Evolutionary conservation across 1,284 basidiomycete genomes (phyloP).

Genomic region (Peniophora sp.): DNA sequence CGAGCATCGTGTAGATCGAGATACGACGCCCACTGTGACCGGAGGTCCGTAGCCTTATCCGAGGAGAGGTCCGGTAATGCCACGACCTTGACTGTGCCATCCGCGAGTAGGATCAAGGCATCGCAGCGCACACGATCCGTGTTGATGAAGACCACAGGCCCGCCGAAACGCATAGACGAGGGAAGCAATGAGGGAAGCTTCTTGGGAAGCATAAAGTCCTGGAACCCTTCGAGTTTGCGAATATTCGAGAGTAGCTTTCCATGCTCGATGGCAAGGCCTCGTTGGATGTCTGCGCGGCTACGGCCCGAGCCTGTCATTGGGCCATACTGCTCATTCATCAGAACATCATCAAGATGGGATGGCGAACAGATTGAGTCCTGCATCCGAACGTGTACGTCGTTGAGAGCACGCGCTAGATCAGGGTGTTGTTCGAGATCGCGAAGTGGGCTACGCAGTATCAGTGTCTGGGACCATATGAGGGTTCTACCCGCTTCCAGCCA

Average conservation of each 20-base stretch:
- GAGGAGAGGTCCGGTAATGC: neutral
- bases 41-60: neutral
- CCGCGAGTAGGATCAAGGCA: constrained; percentile 17
- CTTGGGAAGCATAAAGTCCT: neutral
- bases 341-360: neutral
- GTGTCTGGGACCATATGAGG: constrained; percentile 15
- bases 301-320: too few species aligned
- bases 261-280: neutral
- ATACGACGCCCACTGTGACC: neutral
- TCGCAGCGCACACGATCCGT: constrained; percentile 16
- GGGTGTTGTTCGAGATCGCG: constrained; percentile 9
- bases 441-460: constrained; percentile 13
- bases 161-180: neutral
- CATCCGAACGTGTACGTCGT: neutral
- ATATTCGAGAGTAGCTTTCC: neutral
- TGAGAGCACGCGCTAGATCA: constrained; percentile 6
- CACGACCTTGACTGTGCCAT: neutral
- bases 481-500: constrained; percentile 17
- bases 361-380: neutral
- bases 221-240: neutral
- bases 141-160: neutral
- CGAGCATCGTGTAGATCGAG: too few species aligned
- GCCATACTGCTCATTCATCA: neutral
- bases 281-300: neutral
- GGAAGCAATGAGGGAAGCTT: neutral